These are phyloP conservation scores for Megacollybia platyphylla DNA, from an alignment of 1,284 basidiomycete genomes.

Conservation along the genomic window DNA sequence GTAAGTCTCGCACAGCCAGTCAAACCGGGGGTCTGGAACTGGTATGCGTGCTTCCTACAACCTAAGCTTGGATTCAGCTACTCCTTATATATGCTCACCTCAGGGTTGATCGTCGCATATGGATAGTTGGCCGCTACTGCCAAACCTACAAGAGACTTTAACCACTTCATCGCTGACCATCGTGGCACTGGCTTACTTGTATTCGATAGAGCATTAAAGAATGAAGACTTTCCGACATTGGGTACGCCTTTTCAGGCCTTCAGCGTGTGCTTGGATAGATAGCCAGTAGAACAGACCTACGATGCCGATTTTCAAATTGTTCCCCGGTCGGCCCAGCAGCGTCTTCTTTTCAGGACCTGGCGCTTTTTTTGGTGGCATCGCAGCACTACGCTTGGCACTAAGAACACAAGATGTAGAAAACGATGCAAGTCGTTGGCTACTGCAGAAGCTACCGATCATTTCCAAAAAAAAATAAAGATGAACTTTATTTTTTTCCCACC, in stretches of 20 bases:
- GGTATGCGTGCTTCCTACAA: slow-evolving; percentile 79
- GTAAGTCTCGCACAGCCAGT: slow-evolving; percentile 88
- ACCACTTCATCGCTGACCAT: background rate
- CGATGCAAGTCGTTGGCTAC: no score
- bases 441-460: no score
- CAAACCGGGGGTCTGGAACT: slow-evolving; percentile 92
- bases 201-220: slow-evolving; percentile 93
- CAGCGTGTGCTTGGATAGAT: slow-evolving; percentile 9
- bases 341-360: slow-evolving; percentile 72
- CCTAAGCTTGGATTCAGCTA: background rate
- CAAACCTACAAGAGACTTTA: slow-evolving; percentile 46
- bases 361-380: slow-evolving; percentile 76
- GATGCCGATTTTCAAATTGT: slow-evolving; percentile 94
- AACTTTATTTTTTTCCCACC: no score
- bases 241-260: slow-evolving; percentile 52
- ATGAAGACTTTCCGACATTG: slow-evolving; percentile 90
- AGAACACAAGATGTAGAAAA: no score
- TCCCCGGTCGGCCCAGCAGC: slow-evolving; percentile 80
- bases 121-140: slow-evolving; percentile 98
- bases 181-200: slow-evolving; percentile 35
- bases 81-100: slow-evolving; percentile 23
- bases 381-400: no score
- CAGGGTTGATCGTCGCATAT: slow-evolving; percentile 92
- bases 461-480: no score
- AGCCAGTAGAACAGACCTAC: slow-evolving; percentile 57